These are phyloP conservation scores for Stagonosporopsis chrysanthemi DNA, from an alignment of 2,329 filamentous ascomycete species.

Conservation along the genomic window DNA sequence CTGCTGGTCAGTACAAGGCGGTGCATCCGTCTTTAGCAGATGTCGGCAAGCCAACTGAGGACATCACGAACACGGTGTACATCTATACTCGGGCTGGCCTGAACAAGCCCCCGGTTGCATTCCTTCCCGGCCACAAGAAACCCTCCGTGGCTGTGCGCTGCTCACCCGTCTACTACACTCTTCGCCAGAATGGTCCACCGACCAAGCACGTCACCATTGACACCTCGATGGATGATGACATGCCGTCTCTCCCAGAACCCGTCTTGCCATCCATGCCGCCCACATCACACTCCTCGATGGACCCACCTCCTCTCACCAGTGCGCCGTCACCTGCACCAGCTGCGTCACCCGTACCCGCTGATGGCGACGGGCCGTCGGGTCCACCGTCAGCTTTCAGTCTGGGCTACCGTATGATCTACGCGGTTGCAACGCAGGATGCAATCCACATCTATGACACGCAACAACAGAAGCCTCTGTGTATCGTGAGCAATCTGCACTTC, in stretches of 20 bases:
- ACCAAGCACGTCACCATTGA: slow-evolving; percentile 95
- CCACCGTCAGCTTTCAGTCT: slow-evolving; percentile 76
- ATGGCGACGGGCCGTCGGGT: slow-evolving; percentile 58
- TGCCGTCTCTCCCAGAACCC: slow-evolving; percentile 84
- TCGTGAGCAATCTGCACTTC: slow-evolving; percentile 97
- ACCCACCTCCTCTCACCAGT: slow-evolving; percentile 75
- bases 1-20: slow-evolving; percentile 92
- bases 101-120: slow-evolving; percentile 94
- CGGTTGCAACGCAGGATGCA: slow-evolving; percentile 94
- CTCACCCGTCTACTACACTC: slow-evolving; percentile 86
- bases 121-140: slow-evolving; percentile 96
- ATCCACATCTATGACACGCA: slow-evolving; percentile 97
- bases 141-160: slow-evolving; percentile 95
- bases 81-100: slow-evolving; percentile 96
- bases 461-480: slow-evolving; percentile 88
- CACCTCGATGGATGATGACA: slow-evolving; percentile 84
- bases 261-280: slow-evolving; percentile 64
- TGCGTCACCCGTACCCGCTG: slow-evolving; percentile 57
- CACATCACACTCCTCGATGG: slow-evolving; percentile 75
- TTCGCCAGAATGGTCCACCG: slow-evolving; percentile 69
- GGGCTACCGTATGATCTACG: slow-evolving; percentile 94
- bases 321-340: slow-evolving; percentile 57
- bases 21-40: slow-evolving; percentile 73
- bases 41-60: slow-evolving; percentile 75
- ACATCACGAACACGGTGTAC: slow-evolving; percentile 96